phyloP scores from a whole-genome alignment of 1,284 basidiomycete genomes.

The Apiotrichum porosum region DNA sequence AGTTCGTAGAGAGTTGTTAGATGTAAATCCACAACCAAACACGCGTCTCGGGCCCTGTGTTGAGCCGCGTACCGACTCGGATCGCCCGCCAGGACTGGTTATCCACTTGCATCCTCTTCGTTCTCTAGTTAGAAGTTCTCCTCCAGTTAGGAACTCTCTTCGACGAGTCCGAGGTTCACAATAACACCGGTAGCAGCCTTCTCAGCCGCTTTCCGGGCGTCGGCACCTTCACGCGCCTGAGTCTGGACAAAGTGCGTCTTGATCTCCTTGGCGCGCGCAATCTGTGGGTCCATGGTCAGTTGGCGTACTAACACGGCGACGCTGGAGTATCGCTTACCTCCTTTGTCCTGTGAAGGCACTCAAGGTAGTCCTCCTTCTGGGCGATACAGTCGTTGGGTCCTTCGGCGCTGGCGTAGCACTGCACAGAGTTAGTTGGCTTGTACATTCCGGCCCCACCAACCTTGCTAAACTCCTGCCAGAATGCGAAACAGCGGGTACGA shows the following conservation, averaged over 20 bases:
- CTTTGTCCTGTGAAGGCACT: slow-evolving; percentile 86
- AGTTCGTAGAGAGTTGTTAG: too few relatives aligned
- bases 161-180: slow-evolving; percentile 66
- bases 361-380: slow-evolving; percentile 82
- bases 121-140: background rate
- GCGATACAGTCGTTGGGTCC: slow-evolving; percentile 66
- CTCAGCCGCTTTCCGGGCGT: slow-evolving; percentile 67
- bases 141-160: slow-evolving; percentile 9
- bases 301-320: slow-evolving; percentile 12
- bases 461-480: slow-evolving; percentile 88
- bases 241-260: slow-evolving; percentile 69
- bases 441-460: slow-evolving; percentile 46
- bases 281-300: slow-evolving; percentile 49
- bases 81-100: too few relatives aligned
- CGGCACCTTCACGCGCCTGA: slow-evolving; percentile 60
- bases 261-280: slow-evolving; percentile 66
- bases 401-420: slow-evolving; percentile 87
- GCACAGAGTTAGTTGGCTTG: background rate
- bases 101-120: background rate
- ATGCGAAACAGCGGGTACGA: slow-evolving; percentile 81
- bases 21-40: too few relatives aligned
- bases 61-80: too few relatives aligned
- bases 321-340: too few relatives aligned
- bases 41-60: too few relatives aligned
- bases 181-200: slow-evolving; percentile 68